Percentiles rank a stretch among this genome's conserved stretches.
Conservation (phyloP, 768 basidiomycete genomes). For the Tulasnella sp. region DNA sequence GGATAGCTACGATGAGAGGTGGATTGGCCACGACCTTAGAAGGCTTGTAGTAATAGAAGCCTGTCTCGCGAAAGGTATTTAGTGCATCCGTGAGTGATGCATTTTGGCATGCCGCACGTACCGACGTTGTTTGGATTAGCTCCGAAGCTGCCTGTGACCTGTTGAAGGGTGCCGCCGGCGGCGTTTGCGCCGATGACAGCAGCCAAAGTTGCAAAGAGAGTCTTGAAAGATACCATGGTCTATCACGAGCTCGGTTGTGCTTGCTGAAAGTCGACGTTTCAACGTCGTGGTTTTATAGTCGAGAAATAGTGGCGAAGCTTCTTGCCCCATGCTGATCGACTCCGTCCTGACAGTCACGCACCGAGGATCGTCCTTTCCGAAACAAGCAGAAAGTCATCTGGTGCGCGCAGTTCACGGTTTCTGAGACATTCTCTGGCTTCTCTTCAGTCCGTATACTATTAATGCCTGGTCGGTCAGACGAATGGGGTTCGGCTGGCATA, state of each 20-base stretch:
- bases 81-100: neutral
- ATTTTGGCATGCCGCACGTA: neutral
- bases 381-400: neutral
- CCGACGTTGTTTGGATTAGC: conserved; percentile 3
- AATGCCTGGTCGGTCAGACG: neutral
- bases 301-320: neutral
- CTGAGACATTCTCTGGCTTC: neutral
- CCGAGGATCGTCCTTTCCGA: neutral
- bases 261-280: neutral
- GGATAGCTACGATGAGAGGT: conserved; percentile 40
- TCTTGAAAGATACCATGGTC: neutral
- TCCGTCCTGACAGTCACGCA: neutral
- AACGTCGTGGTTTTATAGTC: neutral
- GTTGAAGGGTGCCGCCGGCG: neutral
- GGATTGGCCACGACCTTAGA: conserved; percentile 35
- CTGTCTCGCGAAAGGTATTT: conserved; percentile 27
- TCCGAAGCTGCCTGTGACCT: neutral
- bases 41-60: conserved; percentile 28
- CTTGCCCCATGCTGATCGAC: neutral
- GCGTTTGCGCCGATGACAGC: neutral
- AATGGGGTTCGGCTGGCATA: neutral
- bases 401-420: neutral
- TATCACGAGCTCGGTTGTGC: neutral
- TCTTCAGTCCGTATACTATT: neutral
- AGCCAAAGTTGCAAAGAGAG: neutral